A percentile compares a stretch with the other conserved stretches of the same genome.
Conservation (phyloP, 352 stramenopile genomes). For the Phytophthora vignae region DNA sequence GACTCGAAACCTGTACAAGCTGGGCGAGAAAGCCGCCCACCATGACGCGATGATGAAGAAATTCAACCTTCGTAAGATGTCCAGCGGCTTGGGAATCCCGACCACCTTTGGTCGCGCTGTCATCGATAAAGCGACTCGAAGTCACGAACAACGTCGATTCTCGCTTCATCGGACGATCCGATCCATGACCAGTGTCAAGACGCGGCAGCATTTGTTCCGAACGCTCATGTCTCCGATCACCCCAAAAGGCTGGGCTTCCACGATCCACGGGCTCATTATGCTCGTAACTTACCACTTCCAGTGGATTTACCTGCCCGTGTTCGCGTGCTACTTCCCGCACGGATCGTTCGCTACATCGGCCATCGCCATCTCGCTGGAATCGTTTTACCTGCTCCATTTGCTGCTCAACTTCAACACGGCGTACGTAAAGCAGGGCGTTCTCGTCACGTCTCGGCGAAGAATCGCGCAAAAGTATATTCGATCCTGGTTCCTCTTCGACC, state of each 20-base stretch:
- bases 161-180: conserved; percentile 4
- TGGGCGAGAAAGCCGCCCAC: conserved; percentile 6
- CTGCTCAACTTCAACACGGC: conserved; percentile 34
- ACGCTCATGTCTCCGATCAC: conserved; percentile 8
- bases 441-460: conserved; percentile 22
- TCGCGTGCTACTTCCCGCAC: conserved; percentile 2
- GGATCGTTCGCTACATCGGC: background rate
- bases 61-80: conserved; percentile 28
- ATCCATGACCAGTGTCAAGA: background rate
- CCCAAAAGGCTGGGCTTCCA: conserved; percentile 12
- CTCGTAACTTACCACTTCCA: conserved; percentile 20
- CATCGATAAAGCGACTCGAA: conserved; percentile 17
- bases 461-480: conserved; percentile 20
- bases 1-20: conserved; percentile 11
- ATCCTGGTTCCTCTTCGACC: conserved; percentile 22
- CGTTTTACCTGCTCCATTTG: conserved; percentile 5
- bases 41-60: conserved; percentile 20
- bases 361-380: conserved; percentile 9
- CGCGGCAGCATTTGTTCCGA: background rate
- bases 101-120: conserved; percentile 2
- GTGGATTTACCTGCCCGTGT: conserved; percentile 15
- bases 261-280: conserved; percentile 7
- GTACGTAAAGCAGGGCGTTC: conserved; percentile 6
- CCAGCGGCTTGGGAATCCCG: background rate
- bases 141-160: background rate